Percentiles rank a stretch among this genome's conserved stretches.
Evolutionary conservation across 805 yeast species (phyloP).

Genomic region (Ogataea glucozyma): DNA sequence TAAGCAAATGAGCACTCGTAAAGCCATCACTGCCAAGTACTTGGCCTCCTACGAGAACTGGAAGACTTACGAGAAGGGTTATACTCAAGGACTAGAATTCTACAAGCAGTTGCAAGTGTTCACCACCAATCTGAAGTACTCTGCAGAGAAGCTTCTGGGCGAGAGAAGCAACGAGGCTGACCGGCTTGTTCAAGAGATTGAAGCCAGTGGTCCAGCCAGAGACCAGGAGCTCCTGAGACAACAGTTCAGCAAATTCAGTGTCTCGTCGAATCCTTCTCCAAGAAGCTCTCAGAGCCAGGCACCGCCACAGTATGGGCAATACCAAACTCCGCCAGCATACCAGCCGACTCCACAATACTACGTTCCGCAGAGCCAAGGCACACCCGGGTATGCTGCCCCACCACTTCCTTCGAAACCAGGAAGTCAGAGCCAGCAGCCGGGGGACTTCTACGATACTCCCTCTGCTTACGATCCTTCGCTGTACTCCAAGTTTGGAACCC

Average conservation of each 20-base stretch:
- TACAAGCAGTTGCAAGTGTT: constrained; percentile 52
- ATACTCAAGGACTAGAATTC: constrained; percentile 60
- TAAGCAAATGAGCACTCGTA: constrained; percentile 39
- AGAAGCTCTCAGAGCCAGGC: constrained; percentile 9
- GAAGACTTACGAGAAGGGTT: constrained; percentile 58
- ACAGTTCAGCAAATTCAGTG: constrained; percentile 20
- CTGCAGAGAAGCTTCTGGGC: constrained; percentile 31
- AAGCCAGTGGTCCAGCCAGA: constrained; percentile 18
- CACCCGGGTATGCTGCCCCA: constrained; percentile 22
- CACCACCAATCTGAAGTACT: constrained; percentile 31
- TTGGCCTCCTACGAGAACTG: constrained; percentile 56
- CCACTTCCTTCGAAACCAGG: constrained; percentile 32
- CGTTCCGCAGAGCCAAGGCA: too few relatives aligned
- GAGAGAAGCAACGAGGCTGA: constrained; percentile 33
- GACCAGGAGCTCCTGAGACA: constrained; percentile 25
- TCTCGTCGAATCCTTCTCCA: constrained; percentile 16
- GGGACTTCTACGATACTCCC: constrained; percentile 49
- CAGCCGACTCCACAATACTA: constrained; percentile 22
- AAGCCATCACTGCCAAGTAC: constrained; percentile 42
- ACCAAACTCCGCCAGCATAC: constrained; percentile 19
- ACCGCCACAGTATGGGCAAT: constrained; percentile 9
- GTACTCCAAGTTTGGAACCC: constrained; percentile 39
- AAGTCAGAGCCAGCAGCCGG: constrained; percentile 8
- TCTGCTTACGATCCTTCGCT: constrained; percentile 51
- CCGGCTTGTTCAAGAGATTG: constrained; percentile 17